These are phyloP conservation scores for Tetrapisispora fleetii DNA, from an alignment of 805 yeast genomes.

Conservation along the genomic window DNA sequence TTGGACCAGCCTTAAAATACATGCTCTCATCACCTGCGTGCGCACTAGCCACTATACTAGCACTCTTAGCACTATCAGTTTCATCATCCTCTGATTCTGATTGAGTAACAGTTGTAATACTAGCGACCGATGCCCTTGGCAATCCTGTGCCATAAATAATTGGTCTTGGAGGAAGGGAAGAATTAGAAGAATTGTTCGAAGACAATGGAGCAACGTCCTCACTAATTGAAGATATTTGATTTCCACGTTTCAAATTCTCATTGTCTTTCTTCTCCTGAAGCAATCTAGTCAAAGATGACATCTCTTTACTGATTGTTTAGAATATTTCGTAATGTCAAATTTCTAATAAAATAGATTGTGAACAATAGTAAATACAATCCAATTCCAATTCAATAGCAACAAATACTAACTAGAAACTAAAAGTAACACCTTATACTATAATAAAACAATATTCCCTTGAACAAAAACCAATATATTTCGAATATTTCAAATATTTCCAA, in stretches of 20 bases:
- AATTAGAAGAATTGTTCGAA: not conserved
- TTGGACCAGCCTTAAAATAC: slow-evolving; percentile 2
- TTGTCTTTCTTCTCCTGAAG: slow-evolving; percentile 22
- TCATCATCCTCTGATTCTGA: slow-evolving; percentile 20
- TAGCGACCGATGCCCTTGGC: slow-evolving; percentile 12
- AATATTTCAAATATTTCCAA: no score
- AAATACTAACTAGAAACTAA: not conserved
- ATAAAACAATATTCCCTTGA: no score
- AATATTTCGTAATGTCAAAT: no score
- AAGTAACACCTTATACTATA: not conserved
- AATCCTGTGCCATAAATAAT: slow-evolving; percentile 5
- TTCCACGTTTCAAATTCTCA: not conserved
- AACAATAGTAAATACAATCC: no score
- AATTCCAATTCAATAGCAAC: no score
- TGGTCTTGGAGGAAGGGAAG: slow-evolving; percentile 4
- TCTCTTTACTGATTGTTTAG: slow-evolving; percentile 1
- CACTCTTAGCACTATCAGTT: slow-evolving; percentile 3
- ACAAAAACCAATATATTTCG: no score
- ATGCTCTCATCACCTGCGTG: not conserved
- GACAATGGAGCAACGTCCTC: not conserved
- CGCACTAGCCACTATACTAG: not conserved
- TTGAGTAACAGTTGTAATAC: slow-evolving; percentile 25
- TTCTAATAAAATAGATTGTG: no score
- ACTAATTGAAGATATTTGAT: not conserved
- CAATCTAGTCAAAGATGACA: slow-evolving; percentile 29